These are phyloP conservation scores for Rhodotorula kratochvilovae DNA, from an alignment of 768 basidiomycete species.

Conservation along the genomic window DNA sequence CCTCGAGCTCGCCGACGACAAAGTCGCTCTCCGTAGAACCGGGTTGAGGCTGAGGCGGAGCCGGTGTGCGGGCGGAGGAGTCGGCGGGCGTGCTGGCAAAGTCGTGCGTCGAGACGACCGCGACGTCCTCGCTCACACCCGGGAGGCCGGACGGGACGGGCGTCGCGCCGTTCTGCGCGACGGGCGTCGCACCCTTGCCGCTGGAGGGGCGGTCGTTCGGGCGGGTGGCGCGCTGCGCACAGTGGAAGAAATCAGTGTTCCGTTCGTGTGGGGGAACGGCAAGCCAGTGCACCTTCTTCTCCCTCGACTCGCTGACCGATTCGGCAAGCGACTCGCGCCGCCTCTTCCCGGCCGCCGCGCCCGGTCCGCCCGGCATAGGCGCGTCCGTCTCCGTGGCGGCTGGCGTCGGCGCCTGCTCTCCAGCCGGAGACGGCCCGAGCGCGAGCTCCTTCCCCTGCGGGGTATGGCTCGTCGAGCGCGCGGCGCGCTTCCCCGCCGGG, in stretches of 20 bases:
- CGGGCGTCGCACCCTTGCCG: too few relatives aligned
- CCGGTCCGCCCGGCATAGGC: too few relatives aligned
- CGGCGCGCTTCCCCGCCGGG: neutral
- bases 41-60: too few relatives aligned
- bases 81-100: neutral
- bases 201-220: too few relatives aligned
- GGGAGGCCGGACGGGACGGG: too few relatives aligned
- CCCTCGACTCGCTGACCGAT: neutral
- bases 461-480: neutral
- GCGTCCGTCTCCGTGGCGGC: neutral
- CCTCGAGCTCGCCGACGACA: neutral
- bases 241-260: neutral
- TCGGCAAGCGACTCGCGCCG: neutral
- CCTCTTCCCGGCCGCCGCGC: neutral
- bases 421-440: neutral
- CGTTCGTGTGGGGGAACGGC: too few relatives aligned
- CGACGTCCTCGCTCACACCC: neutral
- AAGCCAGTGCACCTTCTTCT: constrained; percentile 8
- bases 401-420: neutral
- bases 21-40: neutral
- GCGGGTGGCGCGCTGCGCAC: neutral
- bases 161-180: too few relatives aligned
- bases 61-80: neutral
- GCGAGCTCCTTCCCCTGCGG: neutral
- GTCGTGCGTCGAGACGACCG: neutral